These are phyloP conservation scores for Cordyceps tenuipes DNA, from an alignment of 2,329 filamentous ascomycete genomes.

Conservation along the genomic window DNA sequence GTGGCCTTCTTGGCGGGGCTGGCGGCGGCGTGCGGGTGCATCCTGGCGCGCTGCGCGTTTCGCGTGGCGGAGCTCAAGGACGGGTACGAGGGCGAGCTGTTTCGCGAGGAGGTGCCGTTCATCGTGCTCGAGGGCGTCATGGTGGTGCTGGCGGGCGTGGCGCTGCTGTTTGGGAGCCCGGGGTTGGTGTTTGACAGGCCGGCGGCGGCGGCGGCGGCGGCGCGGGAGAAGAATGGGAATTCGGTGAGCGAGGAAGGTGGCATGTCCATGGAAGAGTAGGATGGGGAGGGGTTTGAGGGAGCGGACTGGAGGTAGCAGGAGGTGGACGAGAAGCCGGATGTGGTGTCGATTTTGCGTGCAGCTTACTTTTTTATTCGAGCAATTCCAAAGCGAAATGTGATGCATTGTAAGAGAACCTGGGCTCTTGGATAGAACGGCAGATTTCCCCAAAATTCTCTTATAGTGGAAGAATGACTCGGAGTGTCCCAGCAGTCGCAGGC, in stretches of 20 bases:
- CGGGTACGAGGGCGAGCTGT: constrained; percentile 43
- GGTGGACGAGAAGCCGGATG: neutral
- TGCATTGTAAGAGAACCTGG: too few species aligned
- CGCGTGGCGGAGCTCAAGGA: constrained; percentile 58
- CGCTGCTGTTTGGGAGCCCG: constrained; percentile 34
- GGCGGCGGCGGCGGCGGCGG: neutral
- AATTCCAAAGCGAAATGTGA: too few species aligned
- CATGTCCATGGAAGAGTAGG: neutral
- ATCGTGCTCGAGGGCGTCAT: constrained; percentile 16
- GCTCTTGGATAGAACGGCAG: too few species aligned
- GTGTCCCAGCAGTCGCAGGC: too few species aligned
- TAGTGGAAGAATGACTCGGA: too few species aligned
- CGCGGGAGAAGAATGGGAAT: constrained; percentile 8
- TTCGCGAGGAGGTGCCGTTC: neutral
- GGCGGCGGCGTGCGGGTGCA: constrained; percentile 44
- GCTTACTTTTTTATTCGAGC: neutral
- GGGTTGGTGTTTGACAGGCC: constrained; percentile 29
- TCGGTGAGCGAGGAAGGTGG: constrained; percentile 21
- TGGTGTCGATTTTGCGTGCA: neutral
- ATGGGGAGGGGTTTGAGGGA: neutral
- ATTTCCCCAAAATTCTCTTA: too few species aligned
- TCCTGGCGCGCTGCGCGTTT: constrained; percentile 55
- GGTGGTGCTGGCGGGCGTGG: constrained; percentile 28
- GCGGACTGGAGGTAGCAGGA: neutral
- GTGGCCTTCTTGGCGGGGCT: constrained; percentile 45